Percentiles rank a stretch among this genome's conserved stretches.
phyloP scores from a whole-genome alignment of 1,284 basidiomycete species.

The Cerrena zonata region DNA sequence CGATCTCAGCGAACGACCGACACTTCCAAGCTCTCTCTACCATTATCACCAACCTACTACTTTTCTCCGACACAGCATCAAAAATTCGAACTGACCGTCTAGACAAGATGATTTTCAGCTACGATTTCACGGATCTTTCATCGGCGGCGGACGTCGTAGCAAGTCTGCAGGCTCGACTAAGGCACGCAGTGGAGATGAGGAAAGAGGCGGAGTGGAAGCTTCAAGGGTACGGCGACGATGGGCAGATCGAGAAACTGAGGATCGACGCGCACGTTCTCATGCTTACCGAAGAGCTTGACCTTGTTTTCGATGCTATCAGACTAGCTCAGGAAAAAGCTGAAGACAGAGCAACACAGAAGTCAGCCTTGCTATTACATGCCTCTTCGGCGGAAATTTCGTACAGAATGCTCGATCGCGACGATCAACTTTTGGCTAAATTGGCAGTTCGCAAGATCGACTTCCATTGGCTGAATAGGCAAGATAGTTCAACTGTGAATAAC shows the following conservation, averaged over 20 bases:
- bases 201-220: conserved; percentile 41
- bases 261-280: conserved; percentile 73
- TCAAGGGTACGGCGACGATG: conserved; percentile 38
- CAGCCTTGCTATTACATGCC: conserved; percentile 77
- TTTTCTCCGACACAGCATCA: conserved; percentile 84
- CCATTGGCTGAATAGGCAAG: conserved; percentile 82
- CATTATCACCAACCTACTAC: conserved; percentile 80
- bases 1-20: conserved; percentile 80
- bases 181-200: conserved; percentile 62
- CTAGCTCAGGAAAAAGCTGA: conserved; percentile 73
- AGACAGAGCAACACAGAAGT: conserved; percentile 70
- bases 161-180: conserved; percentile 71
- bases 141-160: conserved; percentile 67
- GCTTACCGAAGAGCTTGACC: conserved; percentile 75
- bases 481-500: conserved; percentile 82
- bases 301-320: conserved; percentile 87
- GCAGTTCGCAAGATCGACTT: conserved; percentile 78
- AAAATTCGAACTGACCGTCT: conserved; percentile 72
- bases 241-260: conserved; percentile 58
- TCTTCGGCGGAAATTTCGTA: conserved; percentile 87
- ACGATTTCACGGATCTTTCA: conserved; percentile 81
- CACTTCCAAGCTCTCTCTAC: conserved; percentile 87
- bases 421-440: conserved; percentile 79
- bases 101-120: conserved; percentile 82
- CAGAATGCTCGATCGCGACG: conserved; percentile 81